Conservation (phyloP, 768 basidiomycete genomes). For the Leucosporidium yakuticum region DNA sequence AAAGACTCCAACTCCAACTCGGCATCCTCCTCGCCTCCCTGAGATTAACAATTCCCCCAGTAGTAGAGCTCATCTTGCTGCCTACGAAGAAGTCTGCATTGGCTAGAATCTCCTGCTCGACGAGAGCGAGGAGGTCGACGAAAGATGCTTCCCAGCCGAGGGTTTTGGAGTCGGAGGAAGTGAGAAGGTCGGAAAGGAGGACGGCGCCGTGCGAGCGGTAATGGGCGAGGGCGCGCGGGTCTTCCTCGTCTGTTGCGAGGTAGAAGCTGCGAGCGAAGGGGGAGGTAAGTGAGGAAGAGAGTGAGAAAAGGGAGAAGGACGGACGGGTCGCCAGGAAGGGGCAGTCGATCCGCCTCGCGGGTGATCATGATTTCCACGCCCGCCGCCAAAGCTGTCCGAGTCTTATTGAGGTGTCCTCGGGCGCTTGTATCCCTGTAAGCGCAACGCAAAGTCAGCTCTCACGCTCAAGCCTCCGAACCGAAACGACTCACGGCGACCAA, state of each 20-base stretch:
- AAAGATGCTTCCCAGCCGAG: slow-evolving; percentile 3
- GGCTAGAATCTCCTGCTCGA: slow-evolving; percentile 13
- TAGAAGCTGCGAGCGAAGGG: neutral
- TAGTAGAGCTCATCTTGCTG: slow-evolving; percentile 12
- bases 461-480: no score
- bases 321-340: slow-evolving; percentile 7
- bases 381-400: neutral
- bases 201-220: slow-evolving; percentile 7
- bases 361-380: neutral
- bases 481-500: slow-evolving; percentile 6
- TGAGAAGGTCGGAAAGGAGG: slow-evolving; percentile 14
- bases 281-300: neutral
- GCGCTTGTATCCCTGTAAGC: neutral
- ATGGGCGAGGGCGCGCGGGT: slow-evolving; percentile 3
- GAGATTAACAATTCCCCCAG: slow-evolving; percentile 3
- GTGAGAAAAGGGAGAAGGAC: neutral
- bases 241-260: slow-evolving; percentile 11
- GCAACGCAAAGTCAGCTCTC: neutral
- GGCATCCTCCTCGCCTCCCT: neutral
- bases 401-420: slow-evolving; percentile 6
- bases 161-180: neutral
- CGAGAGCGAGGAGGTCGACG: slow-evolving; percentile 11
- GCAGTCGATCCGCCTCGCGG: neutral
- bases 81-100: slow-evolving; percentile 9
- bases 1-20: neutral